phyloP scores from a whole-genome alignment of 2,329 filamentous ascomycete species.

The Catunica adiposa region DNA sequence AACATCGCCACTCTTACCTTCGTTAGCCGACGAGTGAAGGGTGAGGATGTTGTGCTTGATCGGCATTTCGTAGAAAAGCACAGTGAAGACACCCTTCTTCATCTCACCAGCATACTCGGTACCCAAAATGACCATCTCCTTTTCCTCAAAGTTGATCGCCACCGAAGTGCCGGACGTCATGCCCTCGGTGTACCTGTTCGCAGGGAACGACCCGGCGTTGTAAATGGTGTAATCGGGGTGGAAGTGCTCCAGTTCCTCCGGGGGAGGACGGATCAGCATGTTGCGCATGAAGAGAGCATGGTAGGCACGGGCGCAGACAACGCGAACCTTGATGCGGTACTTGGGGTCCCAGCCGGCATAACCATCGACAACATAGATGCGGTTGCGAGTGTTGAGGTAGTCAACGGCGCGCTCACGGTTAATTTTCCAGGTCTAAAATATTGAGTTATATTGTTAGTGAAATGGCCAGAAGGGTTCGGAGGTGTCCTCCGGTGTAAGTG shows the following conservation, averaged over 20 bases:
- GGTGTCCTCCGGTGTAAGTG: background rate
- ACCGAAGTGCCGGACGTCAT: conserved; percentile 99
- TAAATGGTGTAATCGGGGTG: conserved; percentile 99
- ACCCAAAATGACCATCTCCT: conserved; percentile 99
- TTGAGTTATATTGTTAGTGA: conserved; percentile 11
- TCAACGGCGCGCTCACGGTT: conserved; percentile 97
- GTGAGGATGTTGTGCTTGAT: conserved; percentile 99
- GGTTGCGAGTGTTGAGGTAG: conserved; percentile 96
- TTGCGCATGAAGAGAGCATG: conserved; percentile 99
- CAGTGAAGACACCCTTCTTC: conserved; percentile 98
- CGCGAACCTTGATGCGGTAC: conserved; percentile 92
- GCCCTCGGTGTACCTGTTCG: conserved; percentile 92
- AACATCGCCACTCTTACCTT: conserved; percentile 86
- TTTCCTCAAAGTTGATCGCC: conserved; percentile 96
- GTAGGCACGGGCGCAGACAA: conserved; percentile 97
- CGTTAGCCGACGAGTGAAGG: conserved; percentile 95
- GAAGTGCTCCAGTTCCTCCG: conserved; percentile 90
- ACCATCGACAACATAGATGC: conserved; percentile 96
- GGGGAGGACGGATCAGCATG: conserved; percentile 92
- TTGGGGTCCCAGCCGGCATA: conserved; percentile 97
- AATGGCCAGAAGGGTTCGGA: background rate
- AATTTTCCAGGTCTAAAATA: conserved; percentile 83
- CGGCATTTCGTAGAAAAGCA: conserved; percentile 99
- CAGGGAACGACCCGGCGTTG: conserved; percentile 96
- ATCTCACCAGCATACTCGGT: conserved; percentile 97